These are phyloP conservation scores for Suillus americanus DNA, from an alignment of 768 basidiomycete species.

Conservation along the genomic window DNA sequence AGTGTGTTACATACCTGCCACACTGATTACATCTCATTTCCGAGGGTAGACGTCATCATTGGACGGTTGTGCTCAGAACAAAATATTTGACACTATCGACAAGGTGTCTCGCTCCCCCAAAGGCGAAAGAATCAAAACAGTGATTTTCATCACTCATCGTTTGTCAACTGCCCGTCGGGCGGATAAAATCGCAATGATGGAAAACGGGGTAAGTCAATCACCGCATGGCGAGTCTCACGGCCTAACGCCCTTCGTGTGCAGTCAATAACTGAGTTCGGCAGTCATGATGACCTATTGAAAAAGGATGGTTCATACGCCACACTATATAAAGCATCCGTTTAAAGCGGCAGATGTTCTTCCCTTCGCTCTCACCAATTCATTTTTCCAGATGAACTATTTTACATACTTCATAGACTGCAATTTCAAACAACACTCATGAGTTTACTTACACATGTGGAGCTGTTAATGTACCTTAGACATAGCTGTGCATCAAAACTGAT, in stretches of 20 bases:
- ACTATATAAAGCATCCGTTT: constrained; percentile 69
- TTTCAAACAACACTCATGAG: constrained; percentile 18
- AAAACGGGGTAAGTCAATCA: constrained; percentile 51
- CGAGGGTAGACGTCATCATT: constrained; percentile 67
- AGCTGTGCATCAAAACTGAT: constrained; percentile 32
- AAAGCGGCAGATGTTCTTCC: constrained; percentile 16
- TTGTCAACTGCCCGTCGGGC: constrained; percentile 79
- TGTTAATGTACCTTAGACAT: constrained; percentile 20
- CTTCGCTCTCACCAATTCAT: not conserved
- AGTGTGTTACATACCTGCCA: constrained; percentile 23
- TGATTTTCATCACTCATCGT: constrained; percentile 83
- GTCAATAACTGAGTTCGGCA: constrained; percentile 77
- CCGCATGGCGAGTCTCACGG: constrained; percentile 10
- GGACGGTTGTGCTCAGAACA: constrained; percentile 77
- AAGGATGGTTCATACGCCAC: constrained; percentile 65
- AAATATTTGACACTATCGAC: constrained; percentile 75
- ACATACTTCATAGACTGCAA: constrained; percentile 18
- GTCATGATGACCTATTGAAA: constrained; percentile 63
- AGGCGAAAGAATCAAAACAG: constrained; percentile 64
- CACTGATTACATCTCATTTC: not conserved
- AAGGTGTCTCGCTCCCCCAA: constrained; percentile 56
- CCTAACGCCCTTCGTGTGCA: constrained; percentile 32
- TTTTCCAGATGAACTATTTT: constrained; percentile 16
- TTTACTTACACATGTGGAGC: constrained; percentile 15
- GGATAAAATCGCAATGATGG: constrained; percentile 88